These are phyloP conservation scores for Linnemannia hyalina DNA, from an alignment of 192 early-diverging fungal genomes.

Conservation along the genomic window DNA sequence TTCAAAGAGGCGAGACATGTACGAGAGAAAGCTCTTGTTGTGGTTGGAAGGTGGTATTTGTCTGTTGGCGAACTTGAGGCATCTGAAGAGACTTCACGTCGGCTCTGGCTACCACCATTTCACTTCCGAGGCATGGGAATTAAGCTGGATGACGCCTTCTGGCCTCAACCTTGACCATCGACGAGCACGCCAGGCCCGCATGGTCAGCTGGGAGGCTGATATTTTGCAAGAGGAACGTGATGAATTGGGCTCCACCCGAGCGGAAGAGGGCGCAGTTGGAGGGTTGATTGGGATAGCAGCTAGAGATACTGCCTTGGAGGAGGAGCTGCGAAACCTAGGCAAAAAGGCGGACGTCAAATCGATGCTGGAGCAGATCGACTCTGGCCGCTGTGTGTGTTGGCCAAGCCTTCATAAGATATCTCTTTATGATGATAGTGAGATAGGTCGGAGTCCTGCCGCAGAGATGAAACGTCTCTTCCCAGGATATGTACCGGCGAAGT, in stretches of 20 bases:
- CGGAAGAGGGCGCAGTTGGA: neutral
- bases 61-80: neutral
- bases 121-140: neutral
- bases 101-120: neutral
- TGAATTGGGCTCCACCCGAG: neutral
- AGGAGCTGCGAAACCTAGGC: neutral
- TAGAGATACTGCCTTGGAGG: neutral
- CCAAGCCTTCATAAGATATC: neutral
- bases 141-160: neutral
- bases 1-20: neutral
- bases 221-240: neutral
- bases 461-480: neutral
- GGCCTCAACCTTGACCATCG: constrained; percentile 1
- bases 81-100: neutral
- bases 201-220: neutral
- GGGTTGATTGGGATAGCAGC: neutral
- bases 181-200: neutral
- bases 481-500: neutral
- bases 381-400: neutral
- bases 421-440: neutral
- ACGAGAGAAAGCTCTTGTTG: neutral
- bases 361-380: neutral
- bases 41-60: neutral
- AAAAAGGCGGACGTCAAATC: neutral
- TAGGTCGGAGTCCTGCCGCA: neutral